phyloP scores from a whole-genome alignment of 768 basidiomycete species.

The Daedaleopsis nitida region DNA sequence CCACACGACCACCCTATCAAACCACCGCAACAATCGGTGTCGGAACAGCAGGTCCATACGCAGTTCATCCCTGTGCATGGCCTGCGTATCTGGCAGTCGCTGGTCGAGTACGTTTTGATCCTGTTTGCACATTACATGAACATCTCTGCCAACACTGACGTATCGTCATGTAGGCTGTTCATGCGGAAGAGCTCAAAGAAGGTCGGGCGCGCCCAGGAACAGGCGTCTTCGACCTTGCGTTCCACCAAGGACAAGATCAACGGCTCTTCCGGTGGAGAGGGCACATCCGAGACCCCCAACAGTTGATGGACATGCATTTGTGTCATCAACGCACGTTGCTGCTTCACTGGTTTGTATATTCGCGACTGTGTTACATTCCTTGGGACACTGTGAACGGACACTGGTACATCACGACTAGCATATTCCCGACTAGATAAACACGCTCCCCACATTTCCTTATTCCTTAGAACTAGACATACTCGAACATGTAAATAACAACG shows the following conservation, averaged over 20 bases:
- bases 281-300: not conserved
- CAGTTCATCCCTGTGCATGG: constrained; percentile 53
- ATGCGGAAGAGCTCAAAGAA: constrained; percentile 44
- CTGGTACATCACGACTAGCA: not conserved
- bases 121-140: not conserved
- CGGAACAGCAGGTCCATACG: constrained; percentile 52
- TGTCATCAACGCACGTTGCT: not conserved
- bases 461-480: not conserved
- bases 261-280: constrained; percentile 2
- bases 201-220: constrained; percentile 25
- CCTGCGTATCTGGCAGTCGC: constrained; percentile 54
- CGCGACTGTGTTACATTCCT: not conserved
- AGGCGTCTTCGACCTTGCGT: constrained; percentile 17
- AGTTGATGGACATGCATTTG: not conserved
- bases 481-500: not conserved
- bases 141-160: not conserved
- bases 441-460: not conserved
- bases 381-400: not conserved
- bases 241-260: constrained; percentile 20
- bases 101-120: constrained; percentile 43
- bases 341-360: not conserved
- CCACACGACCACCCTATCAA: constrained; percentile 48
- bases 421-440: not conserved
- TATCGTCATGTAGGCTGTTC: constrained; percentile 40
- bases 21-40: constrained; percentile 54